Base-by-base conservation (phyloP, 768 basidiomycete species). In the Trametes coccinea region DNA sequence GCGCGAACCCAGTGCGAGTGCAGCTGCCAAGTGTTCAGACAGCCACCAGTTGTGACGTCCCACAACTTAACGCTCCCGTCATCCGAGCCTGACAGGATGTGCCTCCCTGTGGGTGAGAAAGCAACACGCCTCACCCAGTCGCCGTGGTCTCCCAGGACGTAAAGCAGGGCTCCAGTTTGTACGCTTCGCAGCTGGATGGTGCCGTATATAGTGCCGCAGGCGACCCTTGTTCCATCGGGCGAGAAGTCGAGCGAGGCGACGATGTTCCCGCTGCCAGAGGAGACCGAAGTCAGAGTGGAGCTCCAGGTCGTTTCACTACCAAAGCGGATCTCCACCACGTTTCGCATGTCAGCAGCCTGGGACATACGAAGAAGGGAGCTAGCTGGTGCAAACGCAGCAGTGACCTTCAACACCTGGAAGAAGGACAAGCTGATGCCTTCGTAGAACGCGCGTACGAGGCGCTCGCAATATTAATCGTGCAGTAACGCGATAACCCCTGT, bases 1-100 rank as follows among this genome's bases (percentile, higher is more conserved):
- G 59, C 56, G 22, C 10, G 29, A 22, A 70, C 56, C 2, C 17
- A 7, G 44, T 40, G 46, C 6, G 43, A 55, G 56, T 70, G 69
- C 6, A 43, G 61, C 10, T 49, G 13, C 45, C 45, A 46, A 2
- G 22, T 27, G 45, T 27, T 3, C 17, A 46, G 45, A 11, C 59
- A 45, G 2, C n/a, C 45, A 16, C 45, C 45, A 10, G 17, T 46
- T 6, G 6, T 17, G 11, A 46, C 45, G 45, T 46, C 45, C 45
- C 45, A 46, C 17, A 46, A 27, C 7, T 27, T 27, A 3, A 46
- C 45, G 2, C 5, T 27, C 45, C 45, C 45, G 8, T 46, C 11
- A 46, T 27, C 4, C 22, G 22, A 29, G 22, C 45, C 22, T 17
- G 45, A 46, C 17, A 46, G 45, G 22, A 46, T 17, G n/a, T 46